Conservation (phyloP, 495 filamentous ascomycete species). For the Friedmanniomyces simplex region DNA sequence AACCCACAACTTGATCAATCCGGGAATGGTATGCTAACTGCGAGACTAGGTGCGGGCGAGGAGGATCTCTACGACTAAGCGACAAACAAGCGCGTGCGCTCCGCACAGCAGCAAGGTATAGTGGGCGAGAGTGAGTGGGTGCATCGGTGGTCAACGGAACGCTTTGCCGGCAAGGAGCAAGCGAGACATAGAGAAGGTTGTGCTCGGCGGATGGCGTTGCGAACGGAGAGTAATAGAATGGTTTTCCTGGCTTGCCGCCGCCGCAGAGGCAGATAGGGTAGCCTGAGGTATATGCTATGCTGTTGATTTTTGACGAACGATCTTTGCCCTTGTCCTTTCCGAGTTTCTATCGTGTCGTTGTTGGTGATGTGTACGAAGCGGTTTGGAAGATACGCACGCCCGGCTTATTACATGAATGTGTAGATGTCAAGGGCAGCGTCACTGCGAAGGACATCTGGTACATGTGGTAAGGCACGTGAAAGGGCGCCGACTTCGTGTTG, state of each 20-base stretch:
- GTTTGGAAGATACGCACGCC: too few species aligned
- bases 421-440: too few species aligned
- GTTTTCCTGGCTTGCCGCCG: background rate
- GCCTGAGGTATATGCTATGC: background rate
- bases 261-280: background rate
- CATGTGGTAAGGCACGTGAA: background rate
- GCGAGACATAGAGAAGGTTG: background rate
- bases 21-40: background rate
- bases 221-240: background rate
- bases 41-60: conserved; percentile 14
- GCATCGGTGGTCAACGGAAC: background rate
- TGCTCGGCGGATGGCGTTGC: background rate
- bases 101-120: background rate
- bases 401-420: too few species aligned
- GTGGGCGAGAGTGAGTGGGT: background rate
- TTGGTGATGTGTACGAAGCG: too few species aligned
- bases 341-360: too few species aligned
- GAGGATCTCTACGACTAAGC: conserved; percentile 23
- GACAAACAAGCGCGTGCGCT: background rate
- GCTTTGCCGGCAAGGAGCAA: background rate
- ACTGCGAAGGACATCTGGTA: too few species aligned
- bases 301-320: too few species aligned
- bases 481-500: background rate
- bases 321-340: too few species aligned
- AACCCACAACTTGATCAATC: background rate